Base-by-base conservation (phyloP, 257 asterid genomes). In the Leptodermis oblonga region DNA sequence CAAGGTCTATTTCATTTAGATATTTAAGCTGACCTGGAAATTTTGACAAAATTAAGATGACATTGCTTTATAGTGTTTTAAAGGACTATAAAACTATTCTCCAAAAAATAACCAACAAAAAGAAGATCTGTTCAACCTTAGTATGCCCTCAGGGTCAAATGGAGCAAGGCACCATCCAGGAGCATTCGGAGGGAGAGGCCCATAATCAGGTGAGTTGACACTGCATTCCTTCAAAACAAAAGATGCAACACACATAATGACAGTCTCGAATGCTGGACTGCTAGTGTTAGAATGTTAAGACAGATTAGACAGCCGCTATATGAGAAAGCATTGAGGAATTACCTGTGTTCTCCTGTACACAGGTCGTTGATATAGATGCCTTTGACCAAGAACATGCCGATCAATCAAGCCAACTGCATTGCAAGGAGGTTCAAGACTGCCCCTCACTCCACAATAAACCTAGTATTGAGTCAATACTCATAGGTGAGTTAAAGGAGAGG, bases 161-260 rank as follows among this genome's bases (percentile, higher is more conserved):
- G 98, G 96, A 77, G 98, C 92, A 58, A 83, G 87, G 73, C 98
- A 92, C 98, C 98, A 92, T 65, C 77, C 87, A 70, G 98, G 97
- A 56, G 95, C 81, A 82, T 92, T 77, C 49, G 87, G 76, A 45
- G 94, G 98, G 54, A 75, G 82, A 65, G 96, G 90, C 65, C 98
- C 98, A 79, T 87, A 89, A 80, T 87, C 96, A 78, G 98, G 98
- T 53, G 98, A 85, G 55, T 87, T 92, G 72, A 85, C 76, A 70
- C 95, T 92, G 85, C 98, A 92, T 77, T 87, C 95, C 97, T 92
- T 77, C 56, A 31, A 49, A 66, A 58, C 49, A 65, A n/a, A 39
- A 20, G 45, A 62, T 71, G 48, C 28, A 42, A 53, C 22, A 62
- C 37, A 39, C 42, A 66, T 15, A 11, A 33, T 1, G 37, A 36